Conservation (phyloP, 768 basidiomycete species). For the Leccinum obscurum region DNA sequence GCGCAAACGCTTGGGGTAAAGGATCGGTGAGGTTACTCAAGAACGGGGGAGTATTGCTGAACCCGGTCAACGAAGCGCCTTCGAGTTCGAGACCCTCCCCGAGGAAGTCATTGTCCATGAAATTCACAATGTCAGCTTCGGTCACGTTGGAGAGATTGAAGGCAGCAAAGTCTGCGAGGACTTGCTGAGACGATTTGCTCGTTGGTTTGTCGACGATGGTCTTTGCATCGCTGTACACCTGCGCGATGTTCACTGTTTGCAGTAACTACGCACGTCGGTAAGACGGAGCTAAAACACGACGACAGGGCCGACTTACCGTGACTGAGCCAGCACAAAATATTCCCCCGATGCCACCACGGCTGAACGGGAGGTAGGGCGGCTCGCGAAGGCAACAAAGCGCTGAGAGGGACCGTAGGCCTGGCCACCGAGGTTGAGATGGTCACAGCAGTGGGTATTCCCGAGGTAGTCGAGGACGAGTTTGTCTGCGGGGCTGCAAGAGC, state of each 20-base stretch:
- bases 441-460: slow-evolving; percentile 35
- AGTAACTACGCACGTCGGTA: slow-evolving; percentile 52
- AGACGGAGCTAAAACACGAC: not conserved
- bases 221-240: slow-evolving; percentile 77
- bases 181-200: slow-evolving; percentile 57
- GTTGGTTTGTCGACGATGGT: slow-evolving; percentile 93
- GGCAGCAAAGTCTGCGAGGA: slow-evolving; percentile 65
- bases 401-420: slow-evolving; percentile 56
- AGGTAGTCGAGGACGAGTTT: slow-evolving; percentile 5
- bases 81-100: slow-evolving; percentile 90
- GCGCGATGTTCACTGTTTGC: slow-evolving; percentile 83
- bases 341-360: slow-evolving; percentile 72
- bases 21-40: slow-evolving; percentile 69
- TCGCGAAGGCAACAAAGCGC: slow-evolving; percentile 62
- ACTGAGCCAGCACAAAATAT: slow-evolving; percentile 80
- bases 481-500: slow-evolving; percentile 20
- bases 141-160: slow-evolving; percentile 45
- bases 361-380: slow-evolving; percentile 64
- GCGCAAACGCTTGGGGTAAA: slow-evolving; percentile 67
- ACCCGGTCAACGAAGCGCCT: slow-evolving; percentile 58
- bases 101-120: slow-evolving; percentile 72
- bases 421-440: slow-evolving; percentile 63
- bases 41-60: slow-evolving; percentile 64
- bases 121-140: slow-evolving; percentile 62
- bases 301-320: slow-evolving; percentile 34